phyloP scores from a whole-genome alignment of 192 early-diverging fungal species.

The Fimicolochytrium jonesii region DNA sequence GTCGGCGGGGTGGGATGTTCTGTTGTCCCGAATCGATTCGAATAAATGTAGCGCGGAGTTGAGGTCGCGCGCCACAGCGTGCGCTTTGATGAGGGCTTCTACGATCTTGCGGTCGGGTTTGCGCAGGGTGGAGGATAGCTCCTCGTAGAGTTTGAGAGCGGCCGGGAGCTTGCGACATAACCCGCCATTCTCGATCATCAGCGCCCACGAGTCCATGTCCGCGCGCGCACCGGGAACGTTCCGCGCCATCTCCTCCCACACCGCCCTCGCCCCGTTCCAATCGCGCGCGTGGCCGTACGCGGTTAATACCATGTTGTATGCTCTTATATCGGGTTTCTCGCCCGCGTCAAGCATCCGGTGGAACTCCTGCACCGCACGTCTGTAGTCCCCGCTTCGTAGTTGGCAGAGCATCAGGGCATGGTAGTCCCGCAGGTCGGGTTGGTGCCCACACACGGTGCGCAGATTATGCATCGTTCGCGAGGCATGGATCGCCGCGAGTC shows the following conservation, averaged over 20 bases:
- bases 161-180: neutral
- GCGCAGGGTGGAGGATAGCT: neutral
- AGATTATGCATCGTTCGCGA: constrained; percentile 8
- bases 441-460: neutral
- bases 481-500: constrained; percentile 3
- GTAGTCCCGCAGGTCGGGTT: constrained; percentile 21
- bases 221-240: constrained; percentile 11
- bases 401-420: constrained; percentile 20
- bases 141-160: constrained; percentile 1
- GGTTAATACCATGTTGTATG: constrained; percentile 21
- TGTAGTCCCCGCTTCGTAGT: constrained; percentile 5
- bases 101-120: neutral
- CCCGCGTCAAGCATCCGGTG: constrained; percentile 1
- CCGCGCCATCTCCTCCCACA: constrained; percentile 9
- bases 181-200: constrained; percentile 24
- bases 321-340: constrained; percentile 14
- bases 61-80: constrained; percentile 1
- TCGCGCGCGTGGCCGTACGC: constrained; percentile 10
- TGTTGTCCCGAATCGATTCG: neutral
- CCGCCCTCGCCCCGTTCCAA: neutral
- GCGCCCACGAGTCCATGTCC: constrained; percentile 27
- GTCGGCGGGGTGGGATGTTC: neutral
- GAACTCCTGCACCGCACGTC: neutral
- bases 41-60: constrained; percentile 12
- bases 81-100: constrained; percentile 26